These are phyloP conservation scores for Pseudohalonectria lignicola DNA, from an alignment of 2,329 filamentous ascomycete species.

Conservation along the genomic window DNA sequence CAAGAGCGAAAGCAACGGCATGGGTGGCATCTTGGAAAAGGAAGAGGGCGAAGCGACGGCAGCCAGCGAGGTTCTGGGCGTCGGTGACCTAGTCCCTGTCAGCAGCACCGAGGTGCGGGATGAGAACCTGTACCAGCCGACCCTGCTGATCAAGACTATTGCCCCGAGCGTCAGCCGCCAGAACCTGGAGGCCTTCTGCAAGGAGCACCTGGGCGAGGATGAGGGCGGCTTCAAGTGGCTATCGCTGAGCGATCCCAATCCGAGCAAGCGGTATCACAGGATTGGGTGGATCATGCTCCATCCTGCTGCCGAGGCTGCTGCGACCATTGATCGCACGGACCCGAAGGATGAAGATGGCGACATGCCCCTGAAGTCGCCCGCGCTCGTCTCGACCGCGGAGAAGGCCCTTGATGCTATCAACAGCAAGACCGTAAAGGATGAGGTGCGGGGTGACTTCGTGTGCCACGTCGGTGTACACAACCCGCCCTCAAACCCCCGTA, in stretches of 20 bases:
- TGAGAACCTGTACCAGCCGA: slow-evolving; percentile 79
- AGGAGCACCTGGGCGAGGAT: slow-evolving; percentile 82
- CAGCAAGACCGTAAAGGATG: slow-evolving; percentile 92
- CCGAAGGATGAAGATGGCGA: slow-evolving; percentile 53
- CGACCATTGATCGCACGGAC: slow-evolving; percentile 57
- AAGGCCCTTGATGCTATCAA: slow-evolving; percentile 92
- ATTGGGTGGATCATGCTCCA: slow-evolving; percentile 99
- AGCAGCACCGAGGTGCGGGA: slow-evolving; percentile 80
- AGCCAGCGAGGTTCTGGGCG: slow-evolving; percentile 82
- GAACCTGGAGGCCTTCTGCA: slow-evolving; percentile 90
- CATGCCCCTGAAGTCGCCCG: slow-evolving; percentile 41
- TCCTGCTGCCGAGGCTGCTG: slow-evolving; percentile 52
- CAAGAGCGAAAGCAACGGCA: slow-evolving; percentile 83
- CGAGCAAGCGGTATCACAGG: slow-evolving; percentile 90
- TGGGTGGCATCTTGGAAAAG: slow-evolving; percentile 77
- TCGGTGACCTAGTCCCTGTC: slow-evolving; percentile 79
- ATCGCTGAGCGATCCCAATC: slow-evolving; percentile 92
- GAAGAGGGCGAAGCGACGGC: slow-evolving; percentile 92
- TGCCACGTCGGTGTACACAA: slow-evolving; percentile 96
- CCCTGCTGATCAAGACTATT: slow-evolving; percentile 94
- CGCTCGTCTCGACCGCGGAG: slow-evolving; percentile 54
- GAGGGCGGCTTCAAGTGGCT: slow-evolving; percentile 93
- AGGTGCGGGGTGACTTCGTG: slow-evolving; percentile 87
- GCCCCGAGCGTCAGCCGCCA: slow-evolving; percentile 89
- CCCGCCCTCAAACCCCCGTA: slow-evolving; percentile 72